Percentiles rank a stretch among this genome's conserved stretches.
Evolutionary conservation across 2,329 filamentous ascomycete genomes (phyloP).

Genomic region (Pochonia chlamydosporia): DNA sequence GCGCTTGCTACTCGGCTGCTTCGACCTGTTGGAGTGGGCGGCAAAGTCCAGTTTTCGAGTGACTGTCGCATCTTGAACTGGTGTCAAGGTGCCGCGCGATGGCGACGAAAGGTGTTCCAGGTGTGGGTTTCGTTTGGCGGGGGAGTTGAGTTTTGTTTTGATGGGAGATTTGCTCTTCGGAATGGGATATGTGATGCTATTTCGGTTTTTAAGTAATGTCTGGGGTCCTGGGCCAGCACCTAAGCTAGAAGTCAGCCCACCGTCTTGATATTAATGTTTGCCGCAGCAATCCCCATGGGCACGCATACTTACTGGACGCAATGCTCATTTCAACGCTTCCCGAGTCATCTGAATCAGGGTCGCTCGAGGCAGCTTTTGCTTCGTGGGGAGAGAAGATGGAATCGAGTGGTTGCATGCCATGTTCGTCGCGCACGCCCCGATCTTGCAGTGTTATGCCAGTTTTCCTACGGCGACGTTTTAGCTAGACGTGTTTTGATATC

Average conservation of each 20-base stretch:
- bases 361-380: conserved; percentile 34
- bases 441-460: conserved; percentile 81
- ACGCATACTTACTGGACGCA: conserved; percentile 35
- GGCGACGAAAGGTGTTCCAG: conserved; percentile 49
- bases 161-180: conserved; percentile 52
- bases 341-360: conserved; percentile 18
- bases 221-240: conserved; percentile 48
- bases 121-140: conserved; percentile 56
- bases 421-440: conserved; percentile 74
- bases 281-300: background rate
- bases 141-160: conserved; percentile 56
- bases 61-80: conserved; percentile 33
- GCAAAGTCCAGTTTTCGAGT: conserved; percentile 51
- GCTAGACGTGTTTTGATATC: too few species aligned
- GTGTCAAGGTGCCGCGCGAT: conserved; percentile 29
- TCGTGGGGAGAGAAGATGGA: conserved; percentile 84
- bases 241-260: conserved; percentile 18
- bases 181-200: conserved; percentile 40
- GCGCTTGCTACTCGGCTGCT: conserved; percentile 4
- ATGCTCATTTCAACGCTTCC: conserved; percentile 49
- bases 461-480: conserved; percentile 52
- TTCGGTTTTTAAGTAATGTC: conserved; percentile 46
- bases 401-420: conserved; percentile 86
- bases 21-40: conserved; percentile 12
- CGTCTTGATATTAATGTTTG: background rate